Evolutionary conservation across 2,329 filamentous ascomycete genomes (phyloP).

Genomic region (Fusarium sambucinum): DNA sequence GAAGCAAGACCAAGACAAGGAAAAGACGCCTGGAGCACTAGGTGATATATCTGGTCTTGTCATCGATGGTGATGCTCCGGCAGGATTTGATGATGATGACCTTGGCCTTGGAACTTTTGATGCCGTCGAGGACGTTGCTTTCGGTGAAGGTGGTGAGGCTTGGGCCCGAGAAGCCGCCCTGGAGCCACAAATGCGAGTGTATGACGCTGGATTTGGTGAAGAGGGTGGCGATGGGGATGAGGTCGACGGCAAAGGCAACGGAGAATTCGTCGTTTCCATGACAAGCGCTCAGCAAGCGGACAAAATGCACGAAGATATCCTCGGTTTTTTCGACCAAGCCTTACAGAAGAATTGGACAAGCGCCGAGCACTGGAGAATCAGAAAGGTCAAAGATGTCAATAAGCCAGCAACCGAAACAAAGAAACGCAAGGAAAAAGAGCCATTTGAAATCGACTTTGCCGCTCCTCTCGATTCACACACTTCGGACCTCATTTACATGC

Average conservation of each 20-base stretch:
- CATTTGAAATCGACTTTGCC: conserved; percentile 92
- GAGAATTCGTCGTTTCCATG: conserved; percentile 84
- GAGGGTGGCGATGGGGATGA: conserved; percentile 57
- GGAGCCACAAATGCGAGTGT: conserved; percentile 86
- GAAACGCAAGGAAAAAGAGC: conserved; percentile 93
- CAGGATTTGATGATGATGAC: conserved; percentile 80
- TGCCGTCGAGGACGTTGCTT: conserved; percentile 79
- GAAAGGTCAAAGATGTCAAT: conserved; percentile 84
- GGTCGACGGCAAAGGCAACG: conserved; percentile 70
- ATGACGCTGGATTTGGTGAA: conserved; percentile 73
- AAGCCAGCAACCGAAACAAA: conserved; percentile 72
- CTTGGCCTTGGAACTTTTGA: conserved; percentile 79
- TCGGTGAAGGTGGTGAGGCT: conserved; percentile 94
- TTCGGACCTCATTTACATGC: conserved; percentile 83
- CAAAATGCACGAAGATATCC: conserved; percentile 87
- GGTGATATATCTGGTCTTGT: conserved; percentile 83
- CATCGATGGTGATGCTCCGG: conserved; percentile 86
- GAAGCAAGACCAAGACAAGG: conserved; percentile 76
- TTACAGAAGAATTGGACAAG: conserved; percentile 97
- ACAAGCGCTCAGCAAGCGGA: conserved; percentile 74
- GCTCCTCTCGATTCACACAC: conserved; percentile 77
- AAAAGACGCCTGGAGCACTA: conserved; percentile 64
- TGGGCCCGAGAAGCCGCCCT: conserved; percentile 93
- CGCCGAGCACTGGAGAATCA: conserved; percentile 98
- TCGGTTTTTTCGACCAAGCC: conserved; percentile 98